Percentiles rank a stretch among this genome's conserved stretches.
These are phyloP conservation scores for Thinopyrum obtusiflorum DNA, from an alignment of 202 grass and related monocot genomes.

Conservation along the genomic window DNA sequence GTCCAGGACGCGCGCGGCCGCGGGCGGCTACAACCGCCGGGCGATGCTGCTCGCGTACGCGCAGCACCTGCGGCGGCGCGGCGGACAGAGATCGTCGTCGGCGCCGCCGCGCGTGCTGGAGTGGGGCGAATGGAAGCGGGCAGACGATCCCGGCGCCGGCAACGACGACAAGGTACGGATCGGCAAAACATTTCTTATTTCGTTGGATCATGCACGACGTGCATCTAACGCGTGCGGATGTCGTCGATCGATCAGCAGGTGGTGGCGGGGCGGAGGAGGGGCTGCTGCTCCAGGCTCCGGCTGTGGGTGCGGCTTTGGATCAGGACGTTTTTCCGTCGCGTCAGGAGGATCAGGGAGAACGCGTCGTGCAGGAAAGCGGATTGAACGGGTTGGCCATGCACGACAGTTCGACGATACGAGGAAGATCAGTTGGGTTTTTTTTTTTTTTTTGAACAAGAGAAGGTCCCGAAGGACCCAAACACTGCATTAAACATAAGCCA, in stretches of 20 bases:
- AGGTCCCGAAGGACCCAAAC: no score
- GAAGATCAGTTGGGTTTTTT: no score
- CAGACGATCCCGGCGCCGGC: background rate
- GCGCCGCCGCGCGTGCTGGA: background rate
- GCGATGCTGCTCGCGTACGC: constrained; percentile 38
- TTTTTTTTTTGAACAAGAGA: no score
- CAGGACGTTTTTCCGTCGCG: background rate
- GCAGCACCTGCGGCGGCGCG: constrained; percentile 27
- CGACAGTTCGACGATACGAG: background rate
- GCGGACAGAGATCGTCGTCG: background rate
- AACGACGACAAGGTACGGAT: background rate
- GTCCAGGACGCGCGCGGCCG: background rate
- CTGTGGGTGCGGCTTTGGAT: constrained; percentile 14
- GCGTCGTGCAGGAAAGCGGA: constrained; percentile 33
- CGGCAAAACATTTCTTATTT: background rate
- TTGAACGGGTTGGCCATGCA: no score
- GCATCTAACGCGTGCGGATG: background rate
- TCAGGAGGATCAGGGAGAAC: constrained; percentile 3
- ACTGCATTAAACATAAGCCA: no score
- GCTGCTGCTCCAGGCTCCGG: constrained; percentile 27
- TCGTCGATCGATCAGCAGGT: background rate
- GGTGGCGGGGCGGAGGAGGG: background rate
- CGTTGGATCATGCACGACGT: background rate
- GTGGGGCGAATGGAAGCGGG: constrained; percentile 36
- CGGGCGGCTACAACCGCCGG: constrained; percentile 12